Base-by-base conservation (phyloP, 768 basidiomycete genomes). In the Trametes cingulata region DNA sequence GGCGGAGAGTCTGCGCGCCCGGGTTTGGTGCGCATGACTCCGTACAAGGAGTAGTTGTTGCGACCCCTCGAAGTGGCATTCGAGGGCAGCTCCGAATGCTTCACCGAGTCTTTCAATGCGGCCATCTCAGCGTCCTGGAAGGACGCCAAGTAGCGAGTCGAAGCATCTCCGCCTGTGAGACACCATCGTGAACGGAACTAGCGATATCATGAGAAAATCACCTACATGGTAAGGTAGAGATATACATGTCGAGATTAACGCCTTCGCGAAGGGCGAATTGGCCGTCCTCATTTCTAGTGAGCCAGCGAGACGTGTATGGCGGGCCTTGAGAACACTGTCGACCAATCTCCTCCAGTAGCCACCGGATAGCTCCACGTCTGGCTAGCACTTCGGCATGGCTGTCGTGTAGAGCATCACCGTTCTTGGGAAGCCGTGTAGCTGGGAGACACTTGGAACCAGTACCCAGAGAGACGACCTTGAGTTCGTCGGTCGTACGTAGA, bases 311-410 rank as follows among this genome's bases (percentile, higher is more conserved):
- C 2, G 65, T 60, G 40, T 72, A 74, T 6, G 45, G 45, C 3
- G 52, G 19, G 6, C 15, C 65, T 41, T 45, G 45, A n/a, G 40
- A 35, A 56, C 67, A 61, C 61, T 61, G 51, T 35, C 83, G 79
- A 9, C 67, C 61, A 15, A 88, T 77, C 72, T 97, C 91, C 58
- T 88, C 84, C 33, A 94, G 71, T 47, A 93, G 75, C 93, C 93
- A 98, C 24, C 87, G 80, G 42, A 88, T 70, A 0, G 88, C 85
- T 9, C 87, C 87, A 29, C 95, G 80, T 19, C 93, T 82, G 1
- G 93, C 93, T n/a, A 97, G 78, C 20, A 95, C 83, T 73, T 98
- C 95, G 10, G 95, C 95, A 71, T 98, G 95, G 52, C 83, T 87
- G 68, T 97, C 95, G 67, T 95, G 93, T 17, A 97, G 64, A 1